Conservation (phyloP, 2,329 filamentous ascomycete genomes). For the Macrophomina tecta region DNA sequence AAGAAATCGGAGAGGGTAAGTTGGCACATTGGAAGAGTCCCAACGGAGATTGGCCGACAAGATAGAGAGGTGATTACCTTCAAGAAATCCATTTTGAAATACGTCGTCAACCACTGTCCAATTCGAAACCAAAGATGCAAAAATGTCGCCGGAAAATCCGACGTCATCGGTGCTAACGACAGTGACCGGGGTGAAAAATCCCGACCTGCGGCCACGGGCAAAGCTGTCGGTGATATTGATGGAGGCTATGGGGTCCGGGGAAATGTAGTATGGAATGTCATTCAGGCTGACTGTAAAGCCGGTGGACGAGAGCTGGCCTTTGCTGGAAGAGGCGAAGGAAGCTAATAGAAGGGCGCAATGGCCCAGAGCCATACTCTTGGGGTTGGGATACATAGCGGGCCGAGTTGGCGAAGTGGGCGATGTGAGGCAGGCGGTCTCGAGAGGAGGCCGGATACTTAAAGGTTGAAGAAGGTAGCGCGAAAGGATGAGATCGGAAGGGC, state of each 20-base stretch:
- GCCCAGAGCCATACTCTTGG: not conserved
- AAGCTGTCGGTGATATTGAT: slow-evolving; percentile 37
- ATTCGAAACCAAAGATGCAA: slow-evolving; percentile 36
- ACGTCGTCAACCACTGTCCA: slow-evolving; percentile 49
- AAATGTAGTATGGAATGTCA: slow-evolving; percentile 49
- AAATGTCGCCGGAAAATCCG: slow-evolving; percentile 33
- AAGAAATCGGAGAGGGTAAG: too few relatives aligned
- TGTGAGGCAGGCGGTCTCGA: not conserved
- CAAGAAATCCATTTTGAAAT: slow-evolving; percentile 48
- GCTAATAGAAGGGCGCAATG: not conserved
- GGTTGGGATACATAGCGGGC: not conserved
- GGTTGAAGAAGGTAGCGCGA: too few relatives aligned
- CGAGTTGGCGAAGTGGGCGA: too few relatives aligned
- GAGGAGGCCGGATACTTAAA: too few relatives aligned
- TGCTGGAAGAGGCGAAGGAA: not conserved
- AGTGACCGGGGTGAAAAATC: slow-evolving; percentile 46
- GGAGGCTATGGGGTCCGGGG: slow-evolving; percentile 43
- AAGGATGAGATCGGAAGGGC: too few relatives aligned
- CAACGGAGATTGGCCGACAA: too few relatives aligned
- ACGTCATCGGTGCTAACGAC: slow-evolving; percentile 40
- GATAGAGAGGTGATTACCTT: slow-evolving; percentile 33
- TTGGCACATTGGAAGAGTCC: too few relatives aligned
- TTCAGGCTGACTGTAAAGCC: slow-evolving; percentile 50
- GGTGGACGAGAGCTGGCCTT: slow-evolving; percentile 36
- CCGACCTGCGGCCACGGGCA: slow-evolving; percentile 33